Percentiles rank a stretch among this genome's conserved stretches.
Evolutionary conservation across 768 basidiomycete species (phyloP).

Genomic region (Suillus spraguei): DNA sequence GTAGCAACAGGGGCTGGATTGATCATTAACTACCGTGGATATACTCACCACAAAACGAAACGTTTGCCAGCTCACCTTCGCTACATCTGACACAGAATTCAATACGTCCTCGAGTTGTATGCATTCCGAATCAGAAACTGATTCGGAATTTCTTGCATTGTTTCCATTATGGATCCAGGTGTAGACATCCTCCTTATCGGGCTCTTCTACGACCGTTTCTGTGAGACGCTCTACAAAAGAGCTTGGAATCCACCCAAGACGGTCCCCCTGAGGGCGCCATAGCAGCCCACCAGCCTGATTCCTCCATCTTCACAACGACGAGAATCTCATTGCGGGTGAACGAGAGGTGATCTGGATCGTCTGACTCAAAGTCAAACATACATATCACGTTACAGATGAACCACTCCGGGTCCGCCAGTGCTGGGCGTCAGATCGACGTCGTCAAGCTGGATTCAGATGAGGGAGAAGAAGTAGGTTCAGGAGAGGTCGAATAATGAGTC

Average conservation of each 20-base stretch:
- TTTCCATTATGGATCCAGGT: conserved; percentile 44
- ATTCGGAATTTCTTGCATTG: conserved; percentile 37
- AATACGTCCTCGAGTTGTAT: background rate
- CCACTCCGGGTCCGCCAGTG: conserved; percentile 33
- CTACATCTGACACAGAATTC: background rate
- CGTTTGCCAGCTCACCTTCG: background rate
- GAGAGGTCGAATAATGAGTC: conserved; percentile 37
- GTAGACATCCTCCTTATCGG: conserved; percentile 7
- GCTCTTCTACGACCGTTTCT: conserved; percentile 4
- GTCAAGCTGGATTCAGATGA: conserved; percentile 10
- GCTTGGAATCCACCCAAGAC: conserved; percentile 77
- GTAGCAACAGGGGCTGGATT: background rate
- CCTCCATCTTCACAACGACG: conserved; percentile 66
- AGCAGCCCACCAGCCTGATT: conserved; percentile 84
- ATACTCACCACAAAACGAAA: background rate
- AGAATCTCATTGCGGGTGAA: conserved; percentile 71
- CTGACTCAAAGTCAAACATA: conserved; percentile 66
- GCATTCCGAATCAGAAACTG: background rate
- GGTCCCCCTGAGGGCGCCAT: conserved; percentile 52
- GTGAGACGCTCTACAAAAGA: conserved; percentile 62
- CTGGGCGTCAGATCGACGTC: conserved; percentile 30
- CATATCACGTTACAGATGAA: conserved; percentile 50
- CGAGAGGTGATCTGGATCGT: conserved; percentile 60
- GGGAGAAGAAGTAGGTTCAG: conserved; percentile 23
- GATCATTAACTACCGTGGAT: background rate